A percentile compares a stretch with the other conserved stretches of the same genome.
phyloP scores from a whole-genome alignment of 805 yeast species.

The Kazachstania bromeliacearum region DNA sequence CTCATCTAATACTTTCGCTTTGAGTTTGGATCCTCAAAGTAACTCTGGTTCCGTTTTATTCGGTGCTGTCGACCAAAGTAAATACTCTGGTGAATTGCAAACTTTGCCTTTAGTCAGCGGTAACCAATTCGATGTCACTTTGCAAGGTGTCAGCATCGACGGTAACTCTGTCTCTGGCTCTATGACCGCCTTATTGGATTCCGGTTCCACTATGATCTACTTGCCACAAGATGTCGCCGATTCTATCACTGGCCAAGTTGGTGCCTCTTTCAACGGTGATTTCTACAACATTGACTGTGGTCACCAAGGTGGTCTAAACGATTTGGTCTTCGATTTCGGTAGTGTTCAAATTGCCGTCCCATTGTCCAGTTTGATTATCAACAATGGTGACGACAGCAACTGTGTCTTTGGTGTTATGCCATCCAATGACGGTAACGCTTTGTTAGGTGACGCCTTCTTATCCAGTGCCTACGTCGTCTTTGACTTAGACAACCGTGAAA shows the following conservation, averaged over 20 bases:
- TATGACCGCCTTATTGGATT: conserved; percentile 39
- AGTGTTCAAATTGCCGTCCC: conserved; percentile 51
- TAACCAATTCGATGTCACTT: conserved; percentile 30
- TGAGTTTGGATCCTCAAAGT: conserved; percentile 42
- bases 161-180: conserved; percentile 14
- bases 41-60: conserved; percentile 49
- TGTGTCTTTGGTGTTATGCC: conserved; percentile 11
- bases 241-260: conserved; percentile 30
- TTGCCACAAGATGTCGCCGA: conserved; percentile 32
- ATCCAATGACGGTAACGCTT: conserved; percentile 12
- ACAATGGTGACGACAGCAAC: not conserved
- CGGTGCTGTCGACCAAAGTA: conserved; percentile 63
- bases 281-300: conserved; percentile 42
- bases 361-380: conserved; percentile 25
- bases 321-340: conserved; percentile 45
- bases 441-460: conserved; percentile 48
- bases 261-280: conserved; percentile 38
- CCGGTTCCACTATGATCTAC: conserved; percentile 44
- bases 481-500: conserved; percentile 47
- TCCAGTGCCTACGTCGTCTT: conserved; percentile 54
- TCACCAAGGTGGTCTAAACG: conserved; percentile 18
- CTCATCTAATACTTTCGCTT: conserved; percentile 47
- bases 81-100: conserved; percentile 39
- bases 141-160: conserved; percentile 22
- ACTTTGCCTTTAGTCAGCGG: conserved; percentile 43